Evolutionary conservation across 2,329 filamentous ascomycete species (phyloP).

Genomic region (Metarhizium robertsii): DNA sequence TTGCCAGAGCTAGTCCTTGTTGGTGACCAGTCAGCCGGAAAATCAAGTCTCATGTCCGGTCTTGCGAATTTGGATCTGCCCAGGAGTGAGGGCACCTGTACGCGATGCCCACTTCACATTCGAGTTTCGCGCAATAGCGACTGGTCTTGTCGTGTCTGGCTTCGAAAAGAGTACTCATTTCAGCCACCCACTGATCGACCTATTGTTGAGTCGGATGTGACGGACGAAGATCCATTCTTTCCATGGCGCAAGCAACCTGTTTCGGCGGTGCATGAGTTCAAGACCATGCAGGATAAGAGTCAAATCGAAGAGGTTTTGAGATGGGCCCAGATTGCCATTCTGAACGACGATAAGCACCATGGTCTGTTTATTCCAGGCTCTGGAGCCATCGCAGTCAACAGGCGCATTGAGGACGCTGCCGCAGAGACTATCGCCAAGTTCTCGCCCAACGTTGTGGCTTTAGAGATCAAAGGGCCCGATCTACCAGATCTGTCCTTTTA

Average conservation of each 20-base stretch:
- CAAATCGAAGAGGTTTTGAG: conserved; percentile 59
- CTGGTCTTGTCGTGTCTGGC: conserved; percentile 60
- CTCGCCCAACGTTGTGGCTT: conserved; percentile 69
- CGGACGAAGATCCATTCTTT: conserved; percentile 44
- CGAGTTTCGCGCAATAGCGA: conserved; percentile 48
- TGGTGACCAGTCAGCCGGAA: conserved; percentile 78
- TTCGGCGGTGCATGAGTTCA: conserved; percentile 47
- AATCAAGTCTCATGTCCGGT: conserved; percentile 59
- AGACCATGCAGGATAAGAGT: conserved; percentile 47
- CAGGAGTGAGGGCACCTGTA: conserved; percentile 63
- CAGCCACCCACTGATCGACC: conserved; percentile 27
- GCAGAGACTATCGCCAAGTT: conserved; percentile 53
- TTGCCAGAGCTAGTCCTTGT: conserved; percentile 75
- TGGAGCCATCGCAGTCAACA: conserved; percentile 29
- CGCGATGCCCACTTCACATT: conserved; percentile 72
- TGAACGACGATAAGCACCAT: conserved; percentile 54
- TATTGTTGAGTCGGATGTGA: conserved; percentile 38
- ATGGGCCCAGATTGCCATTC: conserved; percentile 67
- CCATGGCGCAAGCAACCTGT: conserved; percentile 51
- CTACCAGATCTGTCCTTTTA: conserved; percentile 73
- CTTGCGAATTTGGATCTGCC: conserved; percentile 64
- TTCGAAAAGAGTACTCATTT: conserved; percentile 58
- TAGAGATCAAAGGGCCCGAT: conserved; percentile 64
- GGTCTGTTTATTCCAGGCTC: conserved; percentile 45
- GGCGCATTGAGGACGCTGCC: conserved; percentile 23